Conservation (phyloP, 129 eudicot species). For the Pseudognaphalium luteoalbum region DNA sequence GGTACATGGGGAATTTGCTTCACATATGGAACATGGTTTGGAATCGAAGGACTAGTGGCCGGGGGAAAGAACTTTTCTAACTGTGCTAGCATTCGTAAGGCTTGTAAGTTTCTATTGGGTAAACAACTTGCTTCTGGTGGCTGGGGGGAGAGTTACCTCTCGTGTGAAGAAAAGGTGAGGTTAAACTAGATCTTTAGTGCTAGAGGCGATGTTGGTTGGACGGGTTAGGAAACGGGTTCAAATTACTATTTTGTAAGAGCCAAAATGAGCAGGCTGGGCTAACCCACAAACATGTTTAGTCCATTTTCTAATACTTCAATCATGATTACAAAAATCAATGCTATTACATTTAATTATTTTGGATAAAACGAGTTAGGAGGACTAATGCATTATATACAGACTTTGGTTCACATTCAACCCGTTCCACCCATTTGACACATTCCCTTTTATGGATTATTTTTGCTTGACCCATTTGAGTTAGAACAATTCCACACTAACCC, state of each 20-base stretch:
- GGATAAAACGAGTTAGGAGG: too few species aligned
- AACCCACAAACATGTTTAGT: too few species aligned
- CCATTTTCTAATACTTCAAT: too few species aligned
- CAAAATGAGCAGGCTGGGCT: too few species aligned
- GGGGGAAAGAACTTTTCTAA: conserved; percentile 56
- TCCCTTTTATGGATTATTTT: not conserved
- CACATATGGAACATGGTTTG: conserved; percentile 86
- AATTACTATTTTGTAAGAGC: too few species aligned
- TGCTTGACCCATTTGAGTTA: not conserved
- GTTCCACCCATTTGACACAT: too few species aligned
- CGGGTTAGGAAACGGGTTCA: too few species aligned
- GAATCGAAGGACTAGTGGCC: conserved; percentile 59
- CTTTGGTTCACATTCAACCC: not conserved
- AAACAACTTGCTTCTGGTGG: conserved; percentile 78
- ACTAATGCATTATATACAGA: too few species aligned
- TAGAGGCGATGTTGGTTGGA: not conserved
- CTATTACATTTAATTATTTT: too few species aligned
- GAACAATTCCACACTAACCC: not conserved
- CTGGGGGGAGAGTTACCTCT: conserved; percentile 90
- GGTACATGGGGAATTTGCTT: conserved; percentile 87
- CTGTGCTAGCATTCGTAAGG: conserved; percentile 54
- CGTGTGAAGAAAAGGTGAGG: conserved; percentile 69
- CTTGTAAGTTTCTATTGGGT: conserved; percentile 65
- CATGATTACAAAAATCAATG: too few species aligned
- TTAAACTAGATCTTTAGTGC: not conserved